Percentiles rank a stretch among this genome's conserved stretches.
phyloP scores from a whole-genome alignment of 2,329 filamentous ascomycete species.

The Byssochlamys sp. region DNA sequence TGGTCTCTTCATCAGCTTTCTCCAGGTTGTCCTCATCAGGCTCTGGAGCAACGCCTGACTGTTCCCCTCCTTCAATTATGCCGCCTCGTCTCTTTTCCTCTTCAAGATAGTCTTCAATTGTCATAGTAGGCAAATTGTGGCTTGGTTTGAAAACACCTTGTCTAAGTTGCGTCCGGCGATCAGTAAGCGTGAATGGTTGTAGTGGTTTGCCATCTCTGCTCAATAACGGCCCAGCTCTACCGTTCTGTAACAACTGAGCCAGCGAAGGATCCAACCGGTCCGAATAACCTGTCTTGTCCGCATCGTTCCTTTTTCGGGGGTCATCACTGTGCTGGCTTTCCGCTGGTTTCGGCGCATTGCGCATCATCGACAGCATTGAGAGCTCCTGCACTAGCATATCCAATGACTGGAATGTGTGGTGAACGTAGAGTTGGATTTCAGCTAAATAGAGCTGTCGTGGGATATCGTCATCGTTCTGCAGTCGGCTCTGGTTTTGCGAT shows the following conservation, averaged over 20 bases:
- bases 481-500: constrained; percentile 47
- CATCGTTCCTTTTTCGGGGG: constrained; percentile 37
- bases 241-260: constrained; percentile 37
- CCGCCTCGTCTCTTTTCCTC: constrained; percentile 77
- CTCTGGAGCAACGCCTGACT: constrained; percentile 57
- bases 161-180: constrained; percentile 63
- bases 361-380: constrained; percentile 69
- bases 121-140: constrained; percentile 93
- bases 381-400: constrained; percentile 78
- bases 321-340: constrained; percentile 25
- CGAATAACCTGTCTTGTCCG: constrained; percentile 50
- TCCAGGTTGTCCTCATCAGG: constrained; percentile 83
- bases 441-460: constrained; percentile 69
- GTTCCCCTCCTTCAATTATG: constrained; percentile 80
- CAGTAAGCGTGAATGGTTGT: constrained; percentile 79
- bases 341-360: constrained; percentile 34
- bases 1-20: constrained; percentile 77
- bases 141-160: constrained; percentile 79
- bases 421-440: constrained; percentile 61
- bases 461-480: constrained; percentile 73
- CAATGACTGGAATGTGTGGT: constrained; percentile 76
- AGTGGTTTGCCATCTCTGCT: constrained; percentile 72
- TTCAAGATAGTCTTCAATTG: constrained; percentile 91
- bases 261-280: constrained; percentile 64
- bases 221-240: constrained; percentile 61